Base-by-base conservation (phyloP, 2,329 filamentous ascomycete species). In the Lachnellula suecica region DNA sequence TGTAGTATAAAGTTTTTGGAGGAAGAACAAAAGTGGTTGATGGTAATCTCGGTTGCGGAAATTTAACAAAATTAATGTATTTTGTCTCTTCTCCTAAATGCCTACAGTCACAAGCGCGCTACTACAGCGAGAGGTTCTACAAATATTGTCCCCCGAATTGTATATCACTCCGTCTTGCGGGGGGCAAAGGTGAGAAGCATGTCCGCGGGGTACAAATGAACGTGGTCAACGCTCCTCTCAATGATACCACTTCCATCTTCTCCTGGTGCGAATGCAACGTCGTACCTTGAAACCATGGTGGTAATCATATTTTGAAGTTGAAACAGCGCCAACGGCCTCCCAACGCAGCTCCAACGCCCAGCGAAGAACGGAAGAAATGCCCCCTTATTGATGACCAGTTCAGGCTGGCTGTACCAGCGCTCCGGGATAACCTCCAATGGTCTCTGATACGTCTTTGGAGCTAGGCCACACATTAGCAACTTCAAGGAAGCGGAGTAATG, bases 261-360 rank as follows among this genome's bases (percentile, higher is more conserved):
- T 15, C 56, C 56, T 1, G 56, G 42, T 4, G 42, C 42, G n/a
- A 44, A n/a, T 9, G 22, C 22, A 4, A 44, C 17, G 19, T 44
- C 24, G 17, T 13, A 44, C 5, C 24, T 10, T 24, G 5, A 4
- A 5, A 44, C 42, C 5, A 44, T 10, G n/a, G 10, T 10, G 4
- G 55, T 52, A 3, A 65, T 40, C 10, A 60, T 43, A 27, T 59
- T 54, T 3, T 64, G 61, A 19, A 70, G 52, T 24, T 64, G 59
- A 51, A 66, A 56, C 45, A 68, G 44, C 7, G 65, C 67, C 3
- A 70, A 44, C 3, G 59, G 59, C 47, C 65, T 66, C 2, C 67
- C 65, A 9, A 59, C 56, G 43, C 66, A 70, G 19, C 37, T 40
- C 42, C 29, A 31, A 8, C n/a, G 25, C 25, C 42, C 42, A 31